These are phyloP conservation scores for Aspergillus melleus DNA, from an alignment of 2,329 filamentous ascomycete genomes.

Conservation along the genomic window DNA sequence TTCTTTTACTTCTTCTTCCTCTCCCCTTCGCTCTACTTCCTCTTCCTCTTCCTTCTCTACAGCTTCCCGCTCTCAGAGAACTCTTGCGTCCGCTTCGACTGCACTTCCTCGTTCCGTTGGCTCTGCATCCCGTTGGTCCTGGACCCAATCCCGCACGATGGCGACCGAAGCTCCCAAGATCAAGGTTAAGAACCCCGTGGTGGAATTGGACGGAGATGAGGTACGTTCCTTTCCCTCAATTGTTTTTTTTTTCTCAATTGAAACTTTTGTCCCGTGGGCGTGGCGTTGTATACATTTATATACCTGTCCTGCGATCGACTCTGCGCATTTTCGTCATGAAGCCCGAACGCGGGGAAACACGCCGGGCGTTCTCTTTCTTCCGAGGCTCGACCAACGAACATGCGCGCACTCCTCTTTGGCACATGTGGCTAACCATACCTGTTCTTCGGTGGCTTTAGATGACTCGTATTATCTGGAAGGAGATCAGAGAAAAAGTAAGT, in stretches of 20 bases:
- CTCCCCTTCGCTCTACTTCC: constrained; percentile 22
- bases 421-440: constrained; percentile 19
- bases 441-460: constrained; percentile 59
- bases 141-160: constrained; percentile 47
- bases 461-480: constrained; percentile 98
- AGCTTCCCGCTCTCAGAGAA: constrained; percentile 27
- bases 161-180: constrained; percentile 70
- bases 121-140: constrained; percentile 32
- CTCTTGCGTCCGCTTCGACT: constrained; percentile 25
- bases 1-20: constrained; percentile 17
- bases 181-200: constrained; percentile 98
- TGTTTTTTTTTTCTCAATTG: background rate
- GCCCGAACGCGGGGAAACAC: constrained; percentile 34
- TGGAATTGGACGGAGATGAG: constrained; percentile 89
- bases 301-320: constrained; percentile 7
- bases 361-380: constrained; percentile 20
- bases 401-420: constrained; percentile 2
- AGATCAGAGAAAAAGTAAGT: constrained; percentile 88
- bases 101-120: constrained; percentile 21
- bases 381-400: constrained; percentile 8
- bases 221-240: constrained; percentile 30
- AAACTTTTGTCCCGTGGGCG: background rate
- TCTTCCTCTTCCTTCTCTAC: constrained; percentile 29
- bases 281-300: constrained; percentile 13
- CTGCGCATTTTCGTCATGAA: constrained; percentile 28